Evolutionary conservation across 2,329 filamentous ascomycete species (phyloP), one percentile per base, ranked within the genome.

Genomic region (Alternaria gansuensis): DNA sequence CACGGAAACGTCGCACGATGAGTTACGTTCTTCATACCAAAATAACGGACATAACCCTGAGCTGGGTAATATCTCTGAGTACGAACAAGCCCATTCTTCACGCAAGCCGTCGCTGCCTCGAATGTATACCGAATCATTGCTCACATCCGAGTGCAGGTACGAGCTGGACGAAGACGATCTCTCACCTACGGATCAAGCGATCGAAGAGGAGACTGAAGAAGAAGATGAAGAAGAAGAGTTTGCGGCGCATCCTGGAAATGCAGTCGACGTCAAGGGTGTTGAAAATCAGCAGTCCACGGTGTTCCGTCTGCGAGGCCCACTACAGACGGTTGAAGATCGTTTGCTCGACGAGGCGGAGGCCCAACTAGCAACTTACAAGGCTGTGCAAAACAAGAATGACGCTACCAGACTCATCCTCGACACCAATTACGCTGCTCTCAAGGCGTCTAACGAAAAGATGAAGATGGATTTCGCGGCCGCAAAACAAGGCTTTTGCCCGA

Each of bases 1-100:
- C 51, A 72, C 64, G 13, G 70, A 73, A 51, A 51, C 57, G 14
- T 68, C 67, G 13, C 46, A 58, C 37, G 68, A 67, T n/a, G 62
- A 64, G 24, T 45, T 66, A 14, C 54, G 54, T 10, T 34, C 51
- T 23, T 51, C 44, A 5, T 65, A 63, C n/a, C 53, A 54, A 26
- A 50, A 49, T 33, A 60, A 39, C 28, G 64, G 64, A 41, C 60
- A 59, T 37, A 50, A 56, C 11, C 53, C 59, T 5, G 63, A 67
- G 50, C 37, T 67, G 10, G 58, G 66, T n/a, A 56, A 62, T 10
- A 67, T 71, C 26, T 59, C 60, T 7, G 65, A 69, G 53, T 67
- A 70, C 10, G 63, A 59, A 13, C 24, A 55, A 3, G 40, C 60
- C 6, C 24, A 45, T 23, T 23, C 56, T 6, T 46, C 44, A 2